phyloP scores from a whole-genome alignment of 2,329 filamentous ascomycete species.

The Fusarium albosuccineum region DNA sequence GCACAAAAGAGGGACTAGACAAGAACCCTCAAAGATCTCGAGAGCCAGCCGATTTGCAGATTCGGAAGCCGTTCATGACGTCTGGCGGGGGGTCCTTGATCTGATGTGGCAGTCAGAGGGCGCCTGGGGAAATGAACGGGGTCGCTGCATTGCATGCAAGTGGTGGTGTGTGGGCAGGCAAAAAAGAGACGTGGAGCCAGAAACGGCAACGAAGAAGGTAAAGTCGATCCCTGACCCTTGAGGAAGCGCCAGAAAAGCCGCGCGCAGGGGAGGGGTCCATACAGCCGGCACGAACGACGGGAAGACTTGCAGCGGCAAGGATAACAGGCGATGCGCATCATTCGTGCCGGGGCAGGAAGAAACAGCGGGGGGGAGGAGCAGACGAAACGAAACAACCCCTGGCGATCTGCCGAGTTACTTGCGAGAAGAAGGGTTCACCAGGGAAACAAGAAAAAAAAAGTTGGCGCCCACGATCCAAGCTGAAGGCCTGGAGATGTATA shows the following conservation, averaged over 20 bases:
- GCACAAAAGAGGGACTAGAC: neutral
- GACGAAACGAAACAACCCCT: slow-evolving; percentile 20
- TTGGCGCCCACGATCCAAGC: neutral
- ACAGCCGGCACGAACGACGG: slow-evolving; percentile 24
- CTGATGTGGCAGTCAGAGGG: slow-evolving; percentile 25
- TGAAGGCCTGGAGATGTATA: neutral
- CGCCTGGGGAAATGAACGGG: slow-evolving; percentile 47
- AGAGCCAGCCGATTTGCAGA: slow-evolving; percentile 46
- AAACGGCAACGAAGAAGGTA: neutral
- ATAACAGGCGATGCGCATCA: slow-evolving; percentile 36
- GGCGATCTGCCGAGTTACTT: neutral
- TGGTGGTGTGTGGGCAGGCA: slow-evolving; percentile 18
- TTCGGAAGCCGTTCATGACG: slow-evolving; percentile 30
- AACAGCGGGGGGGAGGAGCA: neutral
- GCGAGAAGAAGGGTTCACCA: neutral
- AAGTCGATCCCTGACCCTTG: neutral
- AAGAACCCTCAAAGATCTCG: slow-evolving; percentile 23
- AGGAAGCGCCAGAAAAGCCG: slow-evolving; percentile 23
- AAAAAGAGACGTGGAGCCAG: slow-evolving; percentile 1
- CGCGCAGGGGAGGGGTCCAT: neutral
- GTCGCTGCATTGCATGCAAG: slow-evolving; percentile 44
- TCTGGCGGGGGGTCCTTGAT: neutral
- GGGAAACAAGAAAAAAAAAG: neutral
- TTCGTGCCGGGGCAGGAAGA: slow-evolving; percentile 22
- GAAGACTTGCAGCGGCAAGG: slow-evolving; percentile 27